A percentile compares a stretch with the other conserved stretches of the same genome.
These are phyloP conservation scores for Withania somnifera DNA, from an alignment of 305 asterid species.

Conservation along the genomic window DNA sequence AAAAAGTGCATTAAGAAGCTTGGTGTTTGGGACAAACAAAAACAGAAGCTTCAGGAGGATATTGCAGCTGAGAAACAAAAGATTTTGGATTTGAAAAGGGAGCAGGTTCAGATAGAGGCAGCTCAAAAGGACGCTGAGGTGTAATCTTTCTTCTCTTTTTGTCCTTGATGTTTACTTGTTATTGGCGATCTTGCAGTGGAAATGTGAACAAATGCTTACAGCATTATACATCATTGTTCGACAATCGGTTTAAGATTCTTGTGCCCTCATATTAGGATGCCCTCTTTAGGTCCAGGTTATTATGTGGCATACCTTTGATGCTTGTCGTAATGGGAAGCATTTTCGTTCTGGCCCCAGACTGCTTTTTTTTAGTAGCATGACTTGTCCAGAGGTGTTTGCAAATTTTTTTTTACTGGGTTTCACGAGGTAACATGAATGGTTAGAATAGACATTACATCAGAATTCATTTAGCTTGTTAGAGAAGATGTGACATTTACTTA, in stretches of 20 bases:
- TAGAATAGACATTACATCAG: background rate
- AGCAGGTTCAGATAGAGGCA: slow-evolving; percentile 38
- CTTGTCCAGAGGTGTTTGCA: too few relatives aligned
- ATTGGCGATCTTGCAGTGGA: background rate
- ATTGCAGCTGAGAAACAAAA: slow-evolving; percentile 41
- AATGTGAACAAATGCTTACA: background rate
- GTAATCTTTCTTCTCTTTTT: background rate
- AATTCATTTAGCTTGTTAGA: background rate
- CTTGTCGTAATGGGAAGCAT: background rate
- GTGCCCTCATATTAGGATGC: background rate
- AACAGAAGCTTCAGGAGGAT: slow-evolving; percentile 54
- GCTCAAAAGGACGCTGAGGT: slow-evolving; percentile 53
- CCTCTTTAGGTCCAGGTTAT: background rate
- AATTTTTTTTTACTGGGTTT: too few relatives aligned
- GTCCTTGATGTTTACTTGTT: background rate
- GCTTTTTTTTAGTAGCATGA: background rate
- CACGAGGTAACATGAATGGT: background rate
- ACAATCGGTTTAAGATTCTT: background rate
- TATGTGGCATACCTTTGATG: background rate
- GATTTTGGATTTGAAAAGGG: slow-evolving; percentile 30
- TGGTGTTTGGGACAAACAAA: slow-evolving; percentile 62
- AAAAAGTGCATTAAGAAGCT: slow-evolving; percentile 52
- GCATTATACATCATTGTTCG: background rate
- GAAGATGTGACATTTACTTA: background rate
- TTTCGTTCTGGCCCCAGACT: background rate